Percentiles rank a stretch among this genome's conserved stretches.
Evolutionary conservation across 23 red algal genomes (phyloP).

Genomic region (Gracilaria domingensis): DNA sequence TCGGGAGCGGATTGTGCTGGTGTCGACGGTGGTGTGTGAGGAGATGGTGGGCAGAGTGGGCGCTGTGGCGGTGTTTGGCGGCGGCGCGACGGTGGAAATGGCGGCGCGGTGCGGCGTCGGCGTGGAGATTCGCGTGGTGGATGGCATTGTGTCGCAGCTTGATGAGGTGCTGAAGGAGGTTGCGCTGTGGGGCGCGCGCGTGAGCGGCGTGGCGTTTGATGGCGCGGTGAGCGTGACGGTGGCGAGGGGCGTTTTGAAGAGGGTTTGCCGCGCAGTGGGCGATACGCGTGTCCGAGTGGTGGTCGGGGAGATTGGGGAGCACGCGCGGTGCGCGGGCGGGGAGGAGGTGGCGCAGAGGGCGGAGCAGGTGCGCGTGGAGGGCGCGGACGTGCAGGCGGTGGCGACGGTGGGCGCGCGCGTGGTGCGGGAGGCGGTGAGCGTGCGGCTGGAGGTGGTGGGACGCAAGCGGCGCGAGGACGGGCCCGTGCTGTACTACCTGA

Average conservation of each 20-base stretch:
- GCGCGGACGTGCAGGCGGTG: background rate
- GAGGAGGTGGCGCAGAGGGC: conserved; percentile 12
- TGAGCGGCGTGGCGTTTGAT: conserved; percentile 8
- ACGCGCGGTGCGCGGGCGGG: background rate
- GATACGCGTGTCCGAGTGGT: background rate
- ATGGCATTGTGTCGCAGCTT: background rate
- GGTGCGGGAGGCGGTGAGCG: conserved; percentile 27
- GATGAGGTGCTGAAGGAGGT: background rate
- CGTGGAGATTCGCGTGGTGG: conserved; percentile 18
- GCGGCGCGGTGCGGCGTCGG: background rate
- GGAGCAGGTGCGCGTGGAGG: background rate
- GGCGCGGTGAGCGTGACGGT: background rate
- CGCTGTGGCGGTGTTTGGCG: background rate
- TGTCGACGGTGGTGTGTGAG: background rate
- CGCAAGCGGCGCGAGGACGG: background rate
- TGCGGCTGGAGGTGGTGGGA: conserved; percentile 23
- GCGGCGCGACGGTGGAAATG: conserved; percentile 3
- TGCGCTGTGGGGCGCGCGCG: background rate
- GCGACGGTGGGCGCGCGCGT: conserved; percentile 22
- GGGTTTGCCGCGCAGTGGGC: background rate
- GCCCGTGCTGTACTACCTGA: conserved; percentile 66
- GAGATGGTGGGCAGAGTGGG: background rate
- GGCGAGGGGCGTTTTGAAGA: background rate
- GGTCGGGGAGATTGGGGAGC: background rate
- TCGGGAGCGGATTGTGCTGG: conserved; percentile 32